phyloP scores from a whole-genome alignment of 2,329 filamentous ascomycete species.

The Arthrinium phaeospermum region DNA sequence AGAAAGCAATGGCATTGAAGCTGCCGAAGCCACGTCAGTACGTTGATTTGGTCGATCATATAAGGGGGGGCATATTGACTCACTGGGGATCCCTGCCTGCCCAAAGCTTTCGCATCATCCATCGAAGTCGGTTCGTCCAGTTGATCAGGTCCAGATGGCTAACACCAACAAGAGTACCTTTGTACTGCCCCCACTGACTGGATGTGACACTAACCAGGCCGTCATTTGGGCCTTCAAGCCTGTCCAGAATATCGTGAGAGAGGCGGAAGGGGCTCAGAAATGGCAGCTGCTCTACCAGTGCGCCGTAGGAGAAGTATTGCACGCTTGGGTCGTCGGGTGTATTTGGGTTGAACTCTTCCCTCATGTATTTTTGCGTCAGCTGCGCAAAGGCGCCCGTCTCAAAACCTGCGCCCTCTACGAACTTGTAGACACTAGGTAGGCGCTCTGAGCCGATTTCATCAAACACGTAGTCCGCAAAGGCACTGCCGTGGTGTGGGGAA shows the following conservation, averaged over 20 bases:
- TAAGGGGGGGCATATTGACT: slow-evolving; percentile 39
- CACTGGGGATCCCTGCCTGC: slow-evolving; percentile 58
- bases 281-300: slow-evolving; percentile 57
- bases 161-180: slow-evolving; percentile 66
- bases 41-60: slow-evolving; percentile 17
- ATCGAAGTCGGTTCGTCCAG: slow-evolving; percentile 67
- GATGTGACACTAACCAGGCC: slow-evolving; percentile 71
- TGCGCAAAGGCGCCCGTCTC: slow-evolving; percentile 67
- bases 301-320: slow-evolving; percentile 68
- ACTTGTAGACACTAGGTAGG: slow-evolving; percentile 60
- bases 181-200: slow-evolving; percentile 67
- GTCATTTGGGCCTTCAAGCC: slow-evolving; percentile 65
- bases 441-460: slow-evolving; percentile 51
- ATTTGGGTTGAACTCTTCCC: slow-evolving; percentile 61
- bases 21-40: slow-evolving; percentile 37
- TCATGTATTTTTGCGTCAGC: slow-evolving; percentile 64
- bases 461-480: slow-evolving; percentile 61
- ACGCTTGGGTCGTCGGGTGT: slow-evolving; percentile 59
- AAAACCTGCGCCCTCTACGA: slow-evolving; percentile 57
- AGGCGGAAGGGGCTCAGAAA: slow-evolving; percentile 68
- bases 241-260: slow-evolving; percentile 56
- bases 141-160: slow-evolving; percentile 72
- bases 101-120: slow-evolving; percentile 57
- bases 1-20: slow-evolving; percentile 72
- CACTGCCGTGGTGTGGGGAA: slow-evolving; percentile 60